Evolutionary conservation across 805 yeast genomes (phyloP).

Genomic region (Zygotorulaspora chibaensis): DNA sequence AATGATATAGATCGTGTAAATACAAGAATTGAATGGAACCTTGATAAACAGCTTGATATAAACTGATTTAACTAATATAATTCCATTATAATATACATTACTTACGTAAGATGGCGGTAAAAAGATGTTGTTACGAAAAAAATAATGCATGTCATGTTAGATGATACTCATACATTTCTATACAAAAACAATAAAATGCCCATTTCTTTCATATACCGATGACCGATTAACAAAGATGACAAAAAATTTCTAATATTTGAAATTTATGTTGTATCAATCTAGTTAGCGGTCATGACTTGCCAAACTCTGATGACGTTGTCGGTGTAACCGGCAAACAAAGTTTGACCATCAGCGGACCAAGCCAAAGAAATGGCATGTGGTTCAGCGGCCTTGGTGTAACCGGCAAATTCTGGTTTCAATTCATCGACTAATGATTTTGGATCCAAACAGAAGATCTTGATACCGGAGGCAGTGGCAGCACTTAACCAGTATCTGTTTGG

Average conservation of each 20-base stretch:
- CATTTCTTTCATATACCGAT: slow-evolving; percentile 3
- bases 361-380: slow-evolving; percentile 97
- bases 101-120: neutral
- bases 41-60: neutral
- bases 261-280: slow-evolving; percentile 10
- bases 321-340: slow-evolving; percentile 99
- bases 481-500: slow-evolving; percentile 99
- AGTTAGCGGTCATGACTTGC: slow-evolving; percentile 91
- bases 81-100: neutral
- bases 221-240: slow-evolving; percentile 1
- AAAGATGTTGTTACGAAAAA: neutral
- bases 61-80: neutral
- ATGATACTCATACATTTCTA: slow-evolving; percentile 9
- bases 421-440: slow-evolving; percentile 92
- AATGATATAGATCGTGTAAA: neutral
- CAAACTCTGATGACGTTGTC: slow-evolving; percentile 99
- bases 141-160: slow-evolving; percentile 3
- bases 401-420: slow-evolving; percentile 95
- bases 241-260: slow-evolving; percentile 4
- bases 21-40: neutral
- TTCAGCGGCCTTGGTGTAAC: slow-evolving; percentile 84
- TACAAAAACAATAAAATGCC: slow-evolving; percentile 5
- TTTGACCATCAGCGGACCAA: slow-evolving; percentile 99
- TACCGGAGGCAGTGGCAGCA: slow-evolving; percentile 97
- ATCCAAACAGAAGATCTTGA: slow-evolving; percentile 97